Conservation (phyloP, 1,284 basidiomycete genomes). For the Anthracocystis walkeri region DNA sequence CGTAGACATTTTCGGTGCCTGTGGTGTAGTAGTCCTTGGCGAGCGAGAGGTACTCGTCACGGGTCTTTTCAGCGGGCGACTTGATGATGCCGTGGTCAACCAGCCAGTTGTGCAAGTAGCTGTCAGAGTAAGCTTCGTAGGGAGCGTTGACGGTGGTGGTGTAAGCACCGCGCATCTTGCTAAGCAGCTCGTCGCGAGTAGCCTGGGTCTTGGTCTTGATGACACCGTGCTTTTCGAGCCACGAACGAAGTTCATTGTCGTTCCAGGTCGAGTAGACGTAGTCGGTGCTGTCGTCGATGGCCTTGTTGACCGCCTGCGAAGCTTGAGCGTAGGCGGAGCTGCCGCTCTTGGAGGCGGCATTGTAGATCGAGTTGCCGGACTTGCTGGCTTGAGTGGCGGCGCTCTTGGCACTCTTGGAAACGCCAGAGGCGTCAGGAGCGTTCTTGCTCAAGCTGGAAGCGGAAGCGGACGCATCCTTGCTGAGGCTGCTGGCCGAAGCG, state of each 20-base stretch:
- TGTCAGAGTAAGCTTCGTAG: constrained; percentile 64
- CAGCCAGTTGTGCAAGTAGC: constrained; percentile 68
- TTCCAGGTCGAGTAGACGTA: constrained; percentile 67
- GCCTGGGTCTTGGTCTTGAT: constrained; percentile 61
- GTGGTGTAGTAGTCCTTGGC: constrained; percentile 66
- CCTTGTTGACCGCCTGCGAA: constrained; percentile 29
- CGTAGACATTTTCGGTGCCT: constrained; percentile 59
- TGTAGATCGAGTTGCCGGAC: constrained; percentile 39
- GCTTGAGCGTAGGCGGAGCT: constrained; percentile 56
- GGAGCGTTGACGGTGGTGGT: constrained; percentile 58
- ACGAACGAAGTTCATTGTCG: constrained; percentile 59
- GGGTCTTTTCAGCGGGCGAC: constrained; percentile 57
- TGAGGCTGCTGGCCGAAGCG: constrained; percentile 25
- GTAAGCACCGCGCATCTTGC: constrained; percentile 57
- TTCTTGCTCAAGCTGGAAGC: constrained; percentile 37
- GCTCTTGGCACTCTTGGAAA: constrained; percentile 44
- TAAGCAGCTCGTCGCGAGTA: constrained; percentile 60
- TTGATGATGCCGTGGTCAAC: constrained; percentile 63
- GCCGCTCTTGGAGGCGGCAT: constrained; percentile 53
- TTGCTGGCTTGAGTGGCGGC: constrained; percentile 52
- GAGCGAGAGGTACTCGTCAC: constrained; percentile 60
- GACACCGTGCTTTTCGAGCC: constrained; percentile 57
- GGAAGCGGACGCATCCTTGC: constrained; percentile 29
- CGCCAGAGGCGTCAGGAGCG: constrained; percentile 34
- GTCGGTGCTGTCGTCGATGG: constrained; percentile 63